These are phyloP conservation scores for Plenodomus tracheiphilus DNA, from an alignment of 2,329 filamentous ascomycete species.

Conservation along the genomic window DNA sequence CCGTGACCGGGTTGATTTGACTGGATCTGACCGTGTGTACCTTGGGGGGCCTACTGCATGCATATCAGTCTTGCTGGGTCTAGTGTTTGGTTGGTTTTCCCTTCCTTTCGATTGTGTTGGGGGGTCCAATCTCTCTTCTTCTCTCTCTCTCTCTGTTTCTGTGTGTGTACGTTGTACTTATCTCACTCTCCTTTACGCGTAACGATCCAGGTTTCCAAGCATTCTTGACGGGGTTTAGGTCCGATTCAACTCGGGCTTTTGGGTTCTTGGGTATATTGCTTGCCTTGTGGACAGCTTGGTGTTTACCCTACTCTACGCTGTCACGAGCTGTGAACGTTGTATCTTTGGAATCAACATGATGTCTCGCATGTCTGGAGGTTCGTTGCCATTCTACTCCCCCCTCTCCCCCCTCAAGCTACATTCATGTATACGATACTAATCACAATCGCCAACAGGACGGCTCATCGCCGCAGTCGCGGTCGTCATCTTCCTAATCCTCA, in stretches of 20 bases:
- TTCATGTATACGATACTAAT: slow-evolving; percentile 2
- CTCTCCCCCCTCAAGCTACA: background rate
- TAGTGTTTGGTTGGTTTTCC: background rate
- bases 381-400: background rate
- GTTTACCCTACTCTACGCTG: background rate
- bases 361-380: slow-evolving; percentile 27
- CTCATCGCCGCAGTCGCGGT: slow-evolving; percentile 25
- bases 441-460: slow-evolving; percentile 16
- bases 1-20: too few relatives aligned
- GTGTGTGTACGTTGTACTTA: slow-evolving; percentile 4
- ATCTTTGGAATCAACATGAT: slow-evolving; percentile 6
- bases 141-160: background rate
- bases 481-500: slow-evolving; percentile 26
- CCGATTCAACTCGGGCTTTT: slow-evolving; percentile 14
- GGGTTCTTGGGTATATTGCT: background rate
- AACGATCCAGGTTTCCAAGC: background rate
- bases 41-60: too few relatives aligned
- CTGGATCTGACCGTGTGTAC: too few relatives aligned
- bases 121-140: background rate
- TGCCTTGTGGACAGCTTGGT: background rate
- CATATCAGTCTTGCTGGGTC: slow-evolving; percentile 1
- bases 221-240: background rate
- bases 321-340: background rate
- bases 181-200: background rate
- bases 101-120: background rate